phyloP scores from a whole-genome alignment of 768 basidiomycete genomes.

The Rhodotorula diobovata region DNA sequence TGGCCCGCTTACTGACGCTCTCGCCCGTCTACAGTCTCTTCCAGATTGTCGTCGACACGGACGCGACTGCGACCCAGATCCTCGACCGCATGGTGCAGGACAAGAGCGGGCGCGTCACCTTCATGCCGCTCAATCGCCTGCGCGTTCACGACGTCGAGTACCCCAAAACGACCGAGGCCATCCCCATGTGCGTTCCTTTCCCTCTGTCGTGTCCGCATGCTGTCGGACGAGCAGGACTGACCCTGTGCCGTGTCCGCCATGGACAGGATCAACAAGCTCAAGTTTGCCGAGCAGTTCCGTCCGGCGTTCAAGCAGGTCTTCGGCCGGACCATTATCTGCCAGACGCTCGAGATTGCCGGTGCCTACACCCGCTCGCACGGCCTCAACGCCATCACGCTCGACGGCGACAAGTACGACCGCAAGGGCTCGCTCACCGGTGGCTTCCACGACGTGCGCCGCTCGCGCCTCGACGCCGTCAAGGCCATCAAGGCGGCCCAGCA shows the following conservation, averaged over 20 bases:
- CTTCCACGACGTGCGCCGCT: conserved; percentile 84
- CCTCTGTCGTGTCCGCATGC: conserved; percentile 46
- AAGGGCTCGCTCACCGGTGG: conserved; percentile 95
- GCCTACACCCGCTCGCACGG: conserved; percentile 91
- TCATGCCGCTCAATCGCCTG: conserved; percentile 95
- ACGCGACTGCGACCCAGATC: conserved; percentile 84
- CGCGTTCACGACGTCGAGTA: conserved; percentile 68
- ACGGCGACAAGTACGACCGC: conserved; percentile 94
- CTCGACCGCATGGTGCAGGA: conserved; percentile 90
- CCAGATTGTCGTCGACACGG: conserved; percentile 96
- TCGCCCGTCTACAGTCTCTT: conserved; percentile 61
- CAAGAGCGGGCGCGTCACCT: conserved; percentile 89
- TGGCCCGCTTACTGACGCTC: too few relatives aligned
- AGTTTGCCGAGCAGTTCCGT: conserved; percentile 63
- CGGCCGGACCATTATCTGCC: conserved; percentile 92
- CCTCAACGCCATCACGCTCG: conserved; percentile 93
- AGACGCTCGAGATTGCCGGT: conserved; percentile 83
- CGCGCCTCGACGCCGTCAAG: conserved; percentile 81
- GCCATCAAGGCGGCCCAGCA: conserved; percentile 68
- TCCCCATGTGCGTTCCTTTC: conserved; percentile 62
- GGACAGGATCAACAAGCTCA: conserved; percentile 63
- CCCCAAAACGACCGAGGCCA: conserved; percentile 48
- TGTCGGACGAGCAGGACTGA: background rate
- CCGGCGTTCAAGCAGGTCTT: conserved; percentile 97
- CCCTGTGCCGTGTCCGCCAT: background rate